Conservation (phyloP, 192 early-diverging fungal genomes). For the Phlyctochytrium planicorne region DNA sequence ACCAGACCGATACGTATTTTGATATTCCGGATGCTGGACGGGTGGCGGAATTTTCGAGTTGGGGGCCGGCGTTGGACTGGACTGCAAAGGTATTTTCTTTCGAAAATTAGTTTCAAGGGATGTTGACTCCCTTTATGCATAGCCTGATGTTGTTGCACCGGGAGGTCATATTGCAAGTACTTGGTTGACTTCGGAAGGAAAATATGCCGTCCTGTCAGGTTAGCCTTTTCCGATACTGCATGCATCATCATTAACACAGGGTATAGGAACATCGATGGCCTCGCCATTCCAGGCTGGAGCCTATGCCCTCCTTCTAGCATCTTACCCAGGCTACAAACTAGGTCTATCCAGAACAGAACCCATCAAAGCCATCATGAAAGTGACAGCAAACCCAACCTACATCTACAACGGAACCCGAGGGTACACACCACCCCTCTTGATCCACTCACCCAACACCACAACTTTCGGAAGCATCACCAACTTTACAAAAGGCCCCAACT, state of each 20-base stretch:
- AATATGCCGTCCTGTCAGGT: constrained; percentile 15
- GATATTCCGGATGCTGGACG: background rate
- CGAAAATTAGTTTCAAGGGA: no score
- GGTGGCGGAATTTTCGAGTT: constrained; percentile 2
- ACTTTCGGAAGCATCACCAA: no score
- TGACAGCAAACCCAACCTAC: constrained; percentile 43
- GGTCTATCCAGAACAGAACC: constrained; percentile 26
- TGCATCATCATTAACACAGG: background rate
- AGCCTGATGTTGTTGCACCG: constrained; percentile 42
- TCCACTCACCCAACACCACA: no score
- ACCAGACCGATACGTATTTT: background rate
- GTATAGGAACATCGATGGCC: constrained; percentile 81
- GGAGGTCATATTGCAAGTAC: constrained; percentile 37
- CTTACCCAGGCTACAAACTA: constrained; percentile 15
- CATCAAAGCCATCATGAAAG: constrained; percentile 39
- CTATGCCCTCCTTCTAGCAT: constrained; percentile 64
- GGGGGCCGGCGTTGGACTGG: constrained; percentile 6
- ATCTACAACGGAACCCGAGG: constrained; percentile 35
- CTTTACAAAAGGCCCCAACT: constrained; percentile 26
- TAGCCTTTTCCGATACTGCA: background rate
- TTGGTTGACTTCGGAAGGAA: background rate
- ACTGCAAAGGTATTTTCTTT: background rate
- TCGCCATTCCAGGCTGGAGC: constrained; percentile 71
- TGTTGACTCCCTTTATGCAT: no score
- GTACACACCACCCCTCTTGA: no score